Conservation (phyloP, 257 asterid species). For the Fraxinus quadrangulata region DNA sequence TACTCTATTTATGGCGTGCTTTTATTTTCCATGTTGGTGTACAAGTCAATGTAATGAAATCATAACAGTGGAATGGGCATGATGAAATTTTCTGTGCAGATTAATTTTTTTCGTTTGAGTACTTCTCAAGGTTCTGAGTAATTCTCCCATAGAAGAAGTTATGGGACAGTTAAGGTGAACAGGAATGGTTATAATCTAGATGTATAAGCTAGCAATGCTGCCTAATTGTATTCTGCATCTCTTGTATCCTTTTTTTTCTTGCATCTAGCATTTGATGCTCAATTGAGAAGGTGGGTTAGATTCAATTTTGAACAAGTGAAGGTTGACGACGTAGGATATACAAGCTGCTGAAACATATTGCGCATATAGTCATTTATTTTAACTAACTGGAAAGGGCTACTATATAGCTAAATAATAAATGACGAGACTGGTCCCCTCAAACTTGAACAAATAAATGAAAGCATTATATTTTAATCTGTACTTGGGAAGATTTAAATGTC, state of each 20-base stretch:
- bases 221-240: neutral
- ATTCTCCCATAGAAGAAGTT: neutral
- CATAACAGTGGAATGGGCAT: neutral
- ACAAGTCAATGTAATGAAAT: neutral
- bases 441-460: neutral
- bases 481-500: neutral
- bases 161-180: neutral
- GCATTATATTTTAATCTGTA: neutral
- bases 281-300: neutral
- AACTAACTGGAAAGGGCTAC: neutral
- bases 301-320: neutral
- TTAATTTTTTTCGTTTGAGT: neutral
- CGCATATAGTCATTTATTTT: neutral
- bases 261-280: slow-evolving; percentile 2
- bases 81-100: neutral
- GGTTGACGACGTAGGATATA: neutral
- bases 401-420: neutral
- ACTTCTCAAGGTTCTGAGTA: neutral
- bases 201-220: neutral
- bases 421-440: neutral
- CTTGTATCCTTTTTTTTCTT: neutral
- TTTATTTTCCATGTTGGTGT: neutral
- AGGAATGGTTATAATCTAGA: neutral
- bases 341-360: neutral
- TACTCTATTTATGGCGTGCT: neutral